A percentile compares a stretch with the other conserved stretches of the same genome.
Evolutionary conservation across 1,284 basidiomycete genomes (phyloP).

Genomic region (Cystobasidiaceae sp.): DNA sequence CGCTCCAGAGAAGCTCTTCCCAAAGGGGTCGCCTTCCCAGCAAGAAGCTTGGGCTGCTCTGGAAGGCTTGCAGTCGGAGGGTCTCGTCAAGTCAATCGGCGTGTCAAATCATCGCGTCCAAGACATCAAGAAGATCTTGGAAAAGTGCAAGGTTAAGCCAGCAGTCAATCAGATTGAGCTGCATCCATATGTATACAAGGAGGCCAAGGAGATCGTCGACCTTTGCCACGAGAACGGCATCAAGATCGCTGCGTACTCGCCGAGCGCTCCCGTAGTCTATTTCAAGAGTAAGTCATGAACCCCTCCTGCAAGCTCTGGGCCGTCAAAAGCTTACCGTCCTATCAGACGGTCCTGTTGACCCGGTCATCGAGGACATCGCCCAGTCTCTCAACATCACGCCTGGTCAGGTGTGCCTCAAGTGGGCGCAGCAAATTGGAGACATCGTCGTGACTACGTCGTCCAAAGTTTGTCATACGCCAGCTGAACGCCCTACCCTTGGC

Average conservation of each 20-base stretch:
- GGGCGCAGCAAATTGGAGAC: conserved; percentile 28
- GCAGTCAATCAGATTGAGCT: conserved; percentile 42
- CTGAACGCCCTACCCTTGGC: neutral
- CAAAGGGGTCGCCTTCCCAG: conserved; percentile 25
- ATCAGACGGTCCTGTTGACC: conserved; percentile 29
- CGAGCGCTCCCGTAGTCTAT: conserved; percentile 32
- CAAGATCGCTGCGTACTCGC: conserved; percentile 29
- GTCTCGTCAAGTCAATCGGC: conserved; percentile 42
- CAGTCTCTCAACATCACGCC: conserved; percentile 4
- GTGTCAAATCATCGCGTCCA: conserved; percentile 41
- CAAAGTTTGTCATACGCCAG: conserved; percentile 5
- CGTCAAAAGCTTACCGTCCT: neutral
- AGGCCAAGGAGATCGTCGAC: conserved; percentile 20
- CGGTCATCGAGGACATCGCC: conserved; percentile 22
- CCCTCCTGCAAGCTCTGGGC: neutral
- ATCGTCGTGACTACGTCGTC: conserved; percentile 30
- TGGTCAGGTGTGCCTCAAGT: conserved; percentile 29
- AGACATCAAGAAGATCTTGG: conserved; percentile 41
- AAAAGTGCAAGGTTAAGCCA: conserved; percentile 38
- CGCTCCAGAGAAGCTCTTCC: conserved; percentile 34
- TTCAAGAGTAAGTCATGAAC: conserved; percentile 12
- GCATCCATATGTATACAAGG: conserved; percentile 31
- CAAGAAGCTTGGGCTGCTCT: conserved; percentile 43
- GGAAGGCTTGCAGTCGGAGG: conserved; percentile 40
- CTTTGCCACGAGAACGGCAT: conserved; percentile 30